phyloP scores from a whole-genome alignment of 1,284 basidiomycete genomes.

The Apiotrichum sp. region DNA sequence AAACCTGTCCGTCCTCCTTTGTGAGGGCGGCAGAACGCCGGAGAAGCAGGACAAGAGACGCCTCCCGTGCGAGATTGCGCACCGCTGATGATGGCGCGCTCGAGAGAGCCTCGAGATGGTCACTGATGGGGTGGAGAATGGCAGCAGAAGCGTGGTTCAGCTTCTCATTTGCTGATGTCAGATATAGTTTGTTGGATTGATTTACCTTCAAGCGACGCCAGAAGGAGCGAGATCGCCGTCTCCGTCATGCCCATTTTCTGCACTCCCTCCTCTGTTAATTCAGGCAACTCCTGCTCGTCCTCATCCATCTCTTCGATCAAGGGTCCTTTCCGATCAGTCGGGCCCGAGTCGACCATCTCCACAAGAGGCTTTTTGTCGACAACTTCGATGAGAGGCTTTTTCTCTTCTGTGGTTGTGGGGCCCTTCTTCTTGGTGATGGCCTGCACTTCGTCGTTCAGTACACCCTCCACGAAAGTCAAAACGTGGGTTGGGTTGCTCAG shows the following conservation, averaged over 20 bases:
- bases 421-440: background rate
- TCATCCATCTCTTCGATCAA: slow-evolving; percentile 20
- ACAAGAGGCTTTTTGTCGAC: slow-evolving; percentile 2
- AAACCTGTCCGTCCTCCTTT: slow-evolving; percentile 31
- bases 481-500: slow-evolving; percentile 63
- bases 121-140: slow-evolving; percentile 64
- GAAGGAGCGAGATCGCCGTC: slow-evolving; percentile 68
- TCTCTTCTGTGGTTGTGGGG: background rate
- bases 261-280: slow-evolving; percentile 38
- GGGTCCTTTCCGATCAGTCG: slow-evolving; percentile 1
- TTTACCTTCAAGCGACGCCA: slow-evolving; percentile 75
- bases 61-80: slow-evolving; percentile 61
- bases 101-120: slow-evolving; percentile 58
- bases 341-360: background rate
- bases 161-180: slow-evolving; percentile 57
- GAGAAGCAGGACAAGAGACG: slow-evolving; percentile 40
- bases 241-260: slow-evolving; percentile 53
- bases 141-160: slow-evolving; percentile 60
- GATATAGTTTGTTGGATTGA: background rate
- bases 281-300: slow-evolving; percentile 16
- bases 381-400: slow-evolving; percentile 5
- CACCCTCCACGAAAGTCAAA: slow-evolving; percentile 70
- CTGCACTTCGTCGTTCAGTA: slow-evolving; percentile 45
- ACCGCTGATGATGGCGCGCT: slow-evolving; percentile 50
- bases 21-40: slow-evolving; percentile 18